phyloP scores from a whole-genome alignment of 2,329 filamentous ascomycete genomes.

The Aspergillus ruber region DNA sequence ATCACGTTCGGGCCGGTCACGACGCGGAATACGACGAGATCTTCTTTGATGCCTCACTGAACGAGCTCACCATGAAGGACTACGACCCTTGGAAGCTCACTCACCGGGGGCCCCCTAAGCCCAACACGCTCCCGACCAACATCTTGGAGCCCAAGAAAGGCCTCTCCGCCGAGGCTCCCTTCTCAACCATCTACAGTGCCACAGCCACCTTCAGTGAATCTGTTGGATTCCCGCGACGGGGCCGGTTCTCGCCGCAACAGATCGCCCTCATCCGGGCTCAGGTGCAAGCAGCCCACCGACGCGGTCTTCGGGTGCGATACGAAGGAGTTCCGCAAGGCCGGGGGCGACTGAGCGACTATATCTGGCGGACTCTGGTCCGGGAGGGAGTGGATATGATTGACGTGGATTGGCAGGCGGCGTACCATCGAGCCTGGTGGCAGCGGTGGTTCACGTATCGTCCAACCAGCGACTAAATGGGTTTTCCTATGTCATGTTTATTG shows the following conservation, averaged over 20 bases:
- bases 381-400: conserved; percentile 16
- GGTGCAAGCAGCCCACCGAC: conserved; percentile 11
- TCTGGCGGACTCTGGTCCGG: conserved; percentile 10
- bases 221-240: conserved; percentile 11
- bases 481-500: neutral
- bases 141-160: neutral
- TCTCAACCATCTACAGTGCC: conserved; percentile 2
- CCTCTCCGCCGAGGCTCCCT: neutral
- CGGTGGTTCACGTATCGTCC: neutral
- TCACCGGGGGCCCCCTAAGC: neutral
- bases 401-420: conserved; percentile 5
- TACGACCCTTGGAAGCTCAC: conserved; percentile 3
- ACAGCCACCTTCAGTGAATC: conserved; percentile 9
- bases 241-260: conserved; percentile 13
- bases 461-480: neutral
- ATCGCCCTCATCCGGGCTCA: conserved; percentile 12
- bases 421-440: conserved; percentile 2
- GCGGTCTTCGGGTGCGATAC: conserved; percentile 10
- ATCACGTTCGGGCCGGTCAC: neutral
- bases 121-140: neutral
- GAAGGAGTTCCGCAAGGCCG: conserved; percentile 7
- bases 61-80: conserved; percentile 3
- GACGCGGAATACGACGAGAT: conserved; percentile 1
- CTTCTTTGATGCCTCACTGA: conserved; percentile 11
- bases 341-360: conserved; percentile 3